phyloP scores from a whole-genome alignment of 306 rosid genomes.

The Prunus davidiana region DNA sequence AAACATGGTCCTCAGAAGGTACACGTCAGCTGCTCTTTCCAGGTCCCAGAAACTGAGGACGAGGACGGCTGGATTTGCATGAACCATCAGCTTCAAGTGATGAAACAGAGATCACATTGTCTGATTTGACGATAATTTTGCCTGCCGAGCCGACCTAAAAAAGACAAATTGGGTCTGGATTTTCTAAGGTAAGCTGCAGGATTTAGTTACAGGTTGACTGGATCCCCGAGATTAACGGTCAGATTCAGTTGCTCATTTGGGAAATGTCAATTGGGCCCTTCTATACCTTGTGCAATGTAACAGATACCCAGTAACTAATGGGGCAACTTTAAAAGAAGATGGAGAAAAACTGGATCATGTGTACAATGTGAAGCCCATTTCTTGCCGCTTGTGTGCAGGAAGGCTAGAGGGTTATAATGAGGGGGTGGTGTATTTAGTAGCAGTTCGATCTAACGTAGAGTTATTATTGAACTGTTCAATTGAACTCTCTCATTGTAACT shows the following conservation, averaged over 20 bases:
- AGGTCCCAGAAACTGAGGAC: neutral
- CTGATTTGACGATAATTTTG: no score
- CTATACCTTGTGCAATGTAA: no score
- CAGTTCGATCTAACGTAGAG: accelerated
- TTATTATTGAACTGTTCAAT: no score
- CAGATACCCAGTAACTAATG: no score
- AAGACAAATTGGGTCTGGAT: neutral
- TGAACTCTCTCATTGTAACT: no score
- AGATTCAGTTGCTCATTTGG: neutral
- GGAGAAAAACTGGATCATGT: no score
- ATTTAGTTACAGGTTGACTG: neutral
- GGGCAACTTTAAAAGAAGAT: no score
- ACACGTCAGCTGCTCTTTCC: neutral
- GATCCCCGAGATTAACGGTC: neutral
- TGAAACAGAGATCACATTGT: neutral
- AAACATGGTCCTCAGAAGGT: conserved; percentile 3
- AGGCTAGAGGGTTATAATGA: no score
- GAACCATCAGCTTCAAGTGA: neutral
- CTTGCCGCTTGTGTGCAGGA: no score
- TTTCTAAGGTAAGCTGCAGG: neutral
- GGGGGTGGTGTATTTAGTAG: no score
- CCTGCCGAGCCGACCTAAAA: neutral
- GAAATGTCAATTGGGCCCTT: no score
- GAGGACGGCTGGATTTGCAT: conserved; percentile 16
- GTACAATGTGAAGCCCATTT: no score